phyloP scores from a whole-genome alignment of 331 rosid species.

The Cydonia oblonga region DNA sequence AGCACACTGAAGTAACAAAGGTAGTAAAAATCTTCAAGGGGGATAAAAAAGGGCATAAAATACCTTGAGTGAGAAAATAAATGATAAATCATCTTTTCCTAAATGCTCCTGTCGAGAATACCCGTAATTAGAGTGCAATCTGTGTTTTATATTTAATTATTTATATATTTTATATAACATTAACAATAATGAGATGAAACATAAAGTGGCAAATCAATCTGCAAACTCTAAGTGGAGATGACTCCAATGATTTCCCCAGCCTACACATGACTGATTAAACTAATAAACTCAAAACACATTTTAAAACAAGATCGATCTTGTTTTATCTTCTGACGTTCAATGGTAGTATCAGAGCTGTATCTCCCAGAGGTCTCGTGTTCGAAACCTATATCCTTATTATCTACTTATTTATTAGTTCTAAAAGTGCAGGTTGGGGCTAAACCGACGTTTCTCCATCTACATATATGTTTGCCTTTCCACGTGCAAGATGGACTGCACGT shows the following conservation, averaged over 20 bases:
- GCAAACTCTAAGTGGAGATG: neutral
- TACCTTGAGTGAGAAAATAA: slow-evolving; percentile 85
- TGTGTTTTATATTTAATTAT: slow-evolving; percentile 1
- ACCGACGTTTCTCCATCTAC: neutral
- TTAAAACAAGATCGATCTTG: neutral
- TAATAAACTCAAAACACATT: neutral
- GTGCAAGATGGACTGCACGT: neutral
- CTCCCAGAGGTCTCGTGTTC: neutral
- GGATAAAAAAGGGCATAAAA: neutral
- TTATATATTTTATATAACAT: no score
- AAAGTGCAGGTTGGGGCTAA: neutral
- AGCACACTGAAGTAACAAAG: neutral
- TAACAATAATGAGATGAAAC: neutral
- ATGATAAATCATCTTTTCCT: slow-evolving; percentile 78
- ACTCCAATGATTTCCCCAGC: neutral
- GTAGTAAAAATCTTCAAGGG: neutral
- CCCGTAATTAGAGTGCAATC: slow-evolving; percentile 5
- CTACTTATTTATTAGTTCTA: neutral
- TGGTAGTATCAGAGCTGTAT: neutral
- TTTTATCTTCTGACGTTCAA: neutral
- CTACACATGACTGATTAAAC: neutral
- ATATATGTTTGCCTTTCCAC: neutral
- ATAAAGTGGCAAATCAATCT: neutral
- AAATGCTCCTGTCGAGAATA: slow-evolving; percentile 70
- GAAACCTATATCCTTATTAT: neutral